Evolutionary conservation across 1,139 yeast species (phyloP).

Genomic region (Diutina mesorugosa): DNA sequence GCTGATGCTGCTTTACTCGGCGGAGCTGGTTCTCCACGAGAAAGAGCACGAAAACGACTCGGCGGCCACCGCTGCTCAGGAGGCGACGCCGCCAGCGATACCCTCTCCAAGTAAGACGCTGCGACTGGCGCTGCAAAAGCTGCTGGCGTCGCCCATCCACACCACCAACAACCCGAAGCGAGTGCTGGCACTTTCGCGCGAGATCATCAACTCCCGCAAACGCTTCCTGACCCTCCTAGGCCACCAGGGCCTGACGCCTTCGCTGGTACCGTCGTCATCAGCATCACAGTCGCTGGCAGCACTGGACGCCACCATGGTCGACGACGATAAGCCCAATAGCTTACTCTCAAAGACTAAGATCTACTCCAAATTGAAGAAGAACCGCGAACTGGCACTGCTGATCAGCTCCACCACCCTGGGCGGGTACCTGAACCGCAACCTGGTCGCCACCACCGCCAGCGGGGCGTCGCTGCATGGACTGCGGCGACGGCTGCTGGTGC

Average conservation of each 20-base stretch:
- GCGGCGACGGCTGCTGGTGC: constrained; percentile 12
- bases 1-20: neutral
- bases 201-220: constrained; percentile 2
- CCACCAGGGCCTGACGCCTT: neutral
- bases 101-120: neutral
- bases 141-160: neutral
- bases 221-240: constrained; percentile 5
- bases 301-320: neutral
- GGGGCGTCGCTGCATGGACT: constrained; percentile 13
- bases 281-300: constrained; percentile 2
- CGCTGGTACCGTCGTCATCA: neutral
- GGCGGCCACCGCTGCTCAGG: constrained; percentile 1
- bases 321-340: constrained; percentile 10
- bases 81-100: neutral
- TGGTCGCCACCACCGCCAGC: constrained; percentile 10
- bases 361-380: constrained; percentile 25
- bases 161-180: neutral
- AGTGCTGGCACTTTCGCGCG: constrained; percentile 2
- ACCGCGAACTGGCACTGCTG: constrained; percentile 25
- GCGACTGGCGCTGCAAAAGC: constrained; percentile 1
- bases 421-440: constrained; percentile 8
- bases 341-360: constrained; percentile 18
- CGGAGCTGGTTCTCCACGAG: neutral
- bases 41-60: constrained; percentile 5
- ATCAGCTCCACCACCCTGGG: constrained; percentile 12